phyloP scores from a whole-genome alignment of 495 filamentous ascomycete genomes.

The Immersiella caudata region DNA sequence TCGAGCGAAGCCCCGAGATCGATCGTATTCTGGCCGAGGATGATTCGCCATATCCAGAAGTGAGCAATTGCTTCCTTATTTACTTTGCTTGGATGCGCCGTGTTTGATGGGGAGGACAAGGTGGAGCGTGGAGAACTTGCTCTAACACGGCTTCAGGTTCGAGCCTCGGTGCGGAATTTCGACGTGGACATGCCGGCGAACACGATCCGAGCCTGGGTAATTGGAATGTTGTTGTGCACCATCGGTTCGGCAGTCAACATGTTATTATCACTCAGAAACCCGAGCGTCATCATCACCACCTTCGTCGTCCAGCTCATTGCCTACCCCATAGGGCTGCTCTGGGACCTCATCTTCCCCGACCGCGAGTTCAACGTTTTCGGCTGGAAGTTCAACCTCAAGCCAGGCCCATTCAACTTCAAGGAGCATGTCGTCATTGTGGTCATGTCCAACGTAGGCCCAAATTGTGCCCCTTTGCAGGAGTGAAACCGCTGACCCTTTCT shows the following conservation, averaged over 20 bases:
- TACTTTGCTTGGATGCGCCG: background rate
- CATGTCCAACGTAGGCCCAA: slow-evolving; percentile 63
- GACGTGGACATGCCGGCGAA: slow-evolving; percentile 70
- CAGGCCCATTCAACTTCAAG: slow-evolving; percentile 77
- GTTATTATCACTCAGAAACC: slow-evolving; percentile 69
- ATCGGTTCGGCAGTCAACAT: slow-evolving; percentile 72
- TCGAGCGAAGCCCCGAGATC: slow-evolving; percentile 56
- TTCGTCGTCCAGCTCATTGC: slow-evolving; percentile 71
- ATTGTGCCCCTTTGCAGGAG: background rate
- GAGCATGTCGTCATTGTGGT: slow-evolving; percentile 78
- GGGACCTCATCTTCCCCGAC: slow-evolving; percentile 58
- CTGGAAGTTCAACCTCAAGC: slow-evolving; percentile 63
- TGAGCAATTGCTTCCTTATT: slow-evolving; percentile 38
- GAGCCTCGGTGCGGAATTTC: slow-evolving; percentile 61
- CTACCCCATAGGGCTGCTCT: slow-evolving; percentile 67
- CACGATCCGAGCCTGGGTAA: slow-evolving; percentile 72
- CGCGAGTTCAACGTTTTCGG: slow-evolving; percentile 62
- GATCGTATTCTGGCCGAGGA: slow-evolving; percentile 62
- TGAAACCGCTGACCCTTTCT: slow-evolving; percentile 20
- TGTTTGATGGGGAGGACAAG: slow-evolving; percentile 11
- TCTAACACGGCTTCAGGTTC: slow-evolving; percentile 52
- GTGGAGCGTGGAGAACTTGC: slow-evolving; percentile 28
- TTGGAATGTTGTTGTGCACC: slow-evolving; percentile 65
- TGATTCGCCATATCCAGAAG: slow-evolving; percentile 72
- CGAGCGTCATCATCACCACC: slow-evolving; percentile 64